Evolutionary conservation across 768 basidiomycete genomes (phyloP).

Genomic region (Tylopilus vinaceipallidus): DNA sequence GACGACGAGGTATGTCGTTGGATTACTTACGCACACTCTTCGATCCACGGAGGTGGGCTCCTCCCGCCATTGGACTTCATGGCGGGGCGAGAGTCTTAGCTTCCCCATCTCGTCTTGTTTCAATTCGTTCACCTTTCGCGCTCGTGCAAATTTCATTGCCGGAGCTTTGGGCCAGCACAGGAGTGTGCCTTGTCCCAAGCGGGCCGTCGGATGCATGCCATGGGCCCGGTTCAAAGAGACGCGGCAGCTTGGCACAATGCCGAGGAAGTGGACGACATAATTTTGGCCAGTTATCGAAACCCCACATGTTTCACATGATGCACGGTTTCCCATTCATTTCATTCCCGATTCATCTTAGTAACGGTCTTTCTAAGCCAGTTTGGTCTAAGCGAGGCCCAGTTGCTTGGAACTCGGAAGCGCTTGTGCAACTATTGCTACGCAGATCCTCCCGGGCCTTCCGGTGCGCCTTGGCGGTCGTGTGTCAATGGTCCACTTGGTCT

Average conservation of each 20-base stretch:
- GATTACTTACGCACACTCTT: background rate
- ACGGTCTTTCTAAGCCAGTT: background rate
- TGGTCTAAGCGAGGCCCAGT: background rate
- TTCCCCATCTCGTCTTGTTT: too few species aligned
- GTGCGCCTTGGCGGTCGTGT: background rate
- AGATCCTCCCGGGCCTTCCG: background rate
- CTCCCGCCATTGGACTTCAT: too few species aligned
- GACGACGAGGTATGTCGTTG: constrained; percentile 14
- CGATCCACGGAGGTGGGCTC: background rate
- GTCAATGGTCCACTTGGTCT: background rate
- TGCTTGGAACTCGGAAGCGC: too few species aligned
- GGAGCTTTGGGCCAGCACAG: background rate
- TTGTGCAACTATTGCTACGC: background rate
- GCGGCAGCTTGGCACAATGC: background rate
- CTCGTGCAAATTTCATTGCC: too few species aligned
- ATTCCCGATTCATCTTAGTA: background rate
- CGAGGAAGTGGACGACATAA: background rate
- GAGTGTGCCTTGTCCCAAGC: background rate
- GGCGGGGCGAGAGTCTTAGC: too few species aligned
- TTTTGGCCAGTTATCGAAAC: background rate
- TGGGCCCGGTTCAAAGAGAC: too few species aligned
- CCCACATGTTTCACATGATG: background rate
- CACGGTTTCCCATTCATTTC: background rate
- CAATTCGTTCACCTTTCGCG: too few species aligned
- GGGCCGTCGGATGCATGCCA: too few species aligned